phyloP scores from a whole-genome alignment of 2,329 filamentous ascomycete species.

The Apiospora pterosperma region DNA sequence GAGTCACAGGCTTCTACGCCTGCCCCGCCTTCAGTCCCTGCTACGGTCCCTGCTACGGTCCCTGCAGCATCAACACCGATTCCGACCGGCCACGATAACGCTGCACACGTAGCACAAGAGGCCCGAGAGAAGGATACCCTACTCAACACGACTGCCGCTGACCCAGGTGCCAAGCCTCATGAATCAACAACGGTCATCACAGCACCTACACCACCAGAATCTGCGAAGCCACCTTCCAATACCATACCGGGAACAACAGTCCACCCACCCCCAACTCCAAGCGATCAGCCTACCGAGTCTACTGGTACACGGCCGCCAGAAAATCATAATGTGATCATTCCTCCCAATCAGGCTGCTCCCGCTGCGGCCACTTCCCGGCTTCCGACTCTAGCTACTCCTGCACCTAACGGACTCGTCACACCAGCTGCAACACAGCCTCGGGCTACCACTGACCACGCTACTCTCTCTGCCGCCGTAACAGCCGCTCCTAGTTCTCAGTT shows the following conservation, averaged over 20 bases:
- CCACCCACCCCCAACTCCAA: not conserved
- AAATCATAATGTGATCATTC: not conserved
- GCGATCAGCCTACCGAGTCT: not conserved
- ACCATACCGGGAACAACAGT: not conserved
- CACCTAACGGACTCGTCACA: not conserved
- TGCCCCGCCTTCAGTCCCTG: constrained; percentile 9
- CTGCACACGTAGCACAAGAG: not conserved
- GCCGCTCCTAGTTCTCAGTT: not conserved
- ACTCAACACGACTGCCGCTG: not conserved
- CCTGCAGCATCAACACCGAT: not conserved
- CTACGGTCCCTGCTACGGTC: not conserved
- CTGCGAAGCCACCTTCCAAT: not conserved
- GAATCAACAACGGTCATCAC: not conserved
- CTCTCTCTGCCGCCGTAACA: not conserved
- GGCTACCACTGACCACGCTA: not conserved
- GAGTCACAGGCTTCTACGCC: constrained; percentile 18
- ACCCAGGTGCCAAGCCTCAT: not conserved
- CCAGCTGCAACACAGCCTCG: not conserved
- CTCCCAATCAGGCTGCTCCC: not conserved
- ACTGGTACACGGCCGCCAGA: not conserved
- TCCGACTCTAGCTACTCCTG: not conserved
- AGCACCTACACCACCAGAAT: not conserved
- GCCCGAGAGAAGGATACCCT: not conserved
- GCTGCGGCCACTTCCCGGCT: not conserved
- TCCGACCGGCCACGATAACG: not conserved